Evolutionary conservation across 177 flowering plant species (phyloP), one percentile per base, ranked within the genome.

Genomic region (Vitis hybrid): DNA sequence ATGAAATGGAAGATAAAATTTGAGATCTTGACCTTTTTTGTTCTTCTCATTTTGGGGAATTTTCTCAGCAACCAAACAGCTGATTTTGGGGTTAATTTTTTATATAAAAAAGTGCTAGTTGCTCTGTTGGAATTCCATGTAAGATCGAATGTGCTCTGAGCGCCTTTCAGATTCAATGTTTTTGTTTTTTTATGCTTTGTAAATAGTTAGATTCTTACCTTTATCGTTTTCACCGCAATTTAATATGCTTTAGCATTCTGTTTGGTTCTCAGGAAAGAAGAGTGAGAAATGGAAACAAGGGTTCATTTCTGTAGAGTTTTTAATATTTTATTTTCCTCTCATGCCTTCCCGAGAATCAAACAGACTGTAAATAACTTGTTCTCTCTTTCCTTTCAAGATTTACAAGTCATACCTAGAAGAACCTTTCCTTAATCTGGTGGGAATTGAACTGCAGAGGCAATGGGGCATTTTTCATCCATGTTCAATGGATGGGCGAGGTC

Each of bases 381-480:
- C 10, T 66, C 49, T 20, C 8, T 8, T 53, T 58, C 49, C 45
- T 12, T 59, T 1, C 26, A 55, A 63, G 3, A 50, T 59, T 57
- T 50, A 61, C 50, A 61, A 31, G 52, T 45, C 50, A 45, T 50
- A 20, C 9, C 10, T 34, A 59, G 54, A 55, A 57, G 59, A 60
- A 14, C 8, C 13, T 18, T 26, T n/a, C 50, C 19, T 26, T 65
- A 19, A 26, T 54, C n/a, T 50, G 13, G 49, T 74, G 59, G 34
- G 39, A 9, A 50, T 71, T 73, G 61, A 76, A 61, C 66, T 72
- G 68, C 61, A 67, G 74, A 68, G 70, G 59, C 31, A 51, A 92
- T 92, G 97, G 88, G 84, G 67, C 90, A 81, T 69, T 82, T 89
- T 13, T 85, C 93, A 6, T 76, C 93, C 48, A 79, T 92, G 84